Evolutionary conservation across 257 asterid species (phyloP).

Genomic region (Cruciata laevipes): DNA sequence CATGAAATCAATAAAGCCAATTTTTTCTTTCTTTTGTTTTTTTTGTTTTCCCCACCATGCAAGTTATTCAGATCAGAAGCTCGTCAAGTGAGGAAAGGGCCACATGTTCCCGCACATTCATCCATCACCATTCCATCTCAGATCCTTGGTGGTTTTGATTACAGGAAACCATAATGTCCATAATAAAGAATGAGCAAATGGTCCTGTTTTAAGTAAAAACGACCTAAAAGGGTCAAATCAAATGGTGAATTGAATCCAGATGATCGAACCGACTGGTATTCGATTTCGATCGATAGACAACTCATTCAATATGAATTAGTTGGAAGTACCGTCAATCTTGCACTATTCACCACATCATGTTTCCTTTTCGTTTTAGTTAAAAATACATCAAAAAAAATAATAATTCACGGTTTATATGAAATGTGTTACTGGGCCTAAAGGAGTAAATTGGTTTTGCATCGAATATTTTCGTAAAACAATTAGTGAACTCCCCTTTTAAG

Average conservation of each 20-base stretch:
- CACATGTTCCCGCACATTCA: conserved; percentile 22
- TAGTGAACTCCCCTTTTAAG: too few species aligned
- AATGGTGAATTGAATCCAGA: conserved; percentile 11
- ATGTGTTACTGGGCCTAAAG: too few species aligned
- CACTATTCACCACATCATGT: too few species aligned
- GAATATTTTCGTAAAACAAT: too few species aligned
- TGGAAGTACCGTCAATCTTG: too few species aligned
- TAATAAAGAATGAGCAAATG: not conserved
- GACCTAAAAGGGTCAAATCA: not conserved
- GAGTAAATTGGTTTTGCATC: too few species aligned
- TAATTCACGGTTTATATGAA: too few species aligned
- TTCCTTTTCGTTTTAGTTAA: too few species aligned
- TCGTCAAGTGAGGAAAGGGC: conserved; percentile 24
- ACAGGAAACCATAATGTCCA: conserved; percentile 8
- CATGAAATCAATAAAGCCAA: conserved; percentile 15
- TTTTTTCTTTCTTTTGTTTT: not conserved
- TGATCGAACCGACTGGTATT: too few species aligned
- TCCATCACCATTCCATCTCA: conserved; percentile 9
- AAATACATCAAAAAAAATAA: too few species aligned
- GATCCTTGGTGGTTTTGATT: conserved; percentile 12
- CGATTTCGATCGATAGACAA: too few species aligned
- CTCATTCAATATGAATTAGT: too few species aligned
- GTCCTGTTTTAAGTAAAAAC: conserved; percentile 5
- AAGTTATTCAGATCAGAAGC: not conserved
- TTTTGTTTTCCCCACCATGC: conserved; percentile 7